Evolutionary conservation across 108 stramenopile genomes (phyloP), one percentile per base, ranked within the genome.

Genomic region (Cyclotella atomus): DNA sequence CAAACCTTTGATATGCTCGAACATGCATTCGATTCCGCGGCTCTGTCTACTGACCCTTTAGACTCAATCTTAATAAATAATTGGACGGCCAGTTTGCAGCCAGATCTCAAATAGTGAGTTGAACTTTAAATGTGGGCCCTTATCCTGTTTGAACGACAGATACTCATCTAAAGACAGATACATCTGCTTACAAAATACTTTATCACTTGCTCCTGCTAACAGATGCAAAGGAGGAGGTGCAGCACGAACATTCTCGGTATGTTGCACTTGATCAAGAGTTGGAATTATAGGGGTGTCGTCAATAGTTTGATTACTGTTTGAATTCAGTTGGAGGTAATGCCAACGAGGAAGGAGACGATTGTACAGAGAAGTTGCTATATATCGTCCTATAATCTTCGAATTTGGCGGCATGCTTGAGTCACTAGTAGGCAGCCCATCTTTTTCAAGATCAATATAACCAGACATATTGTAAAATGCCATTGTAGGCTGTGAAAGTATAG

Each of bases 271-370:
- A 20, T 28, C 64, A 34, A 41, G 65, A 33, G 47, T 59, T 60
- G 52, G 59, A 12, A 7, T 47, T 54, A 27, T 43, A 14, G 2
- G 5, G 0, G 21, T 27, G 41, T 53, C 30, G 25, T 14, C 34
- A 41, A 29, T 61, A 17, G 27, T 68, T 46, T 23, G 20, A 3
- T 24, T 71, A 19, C 29, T 65, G 55, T 35, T 54, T 70, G 29
- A 69, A 63, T 65, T 55, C 29, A 27, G 52, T 64, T 20, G 77
- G 15, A 33, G 59, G 45, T 27, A 87, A 62, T 91, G 86, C 91
- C 91, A 95, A 8, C 94, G 82, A 15, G 94, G 94, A 43, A 95
- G 68, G 41, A 95, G 76, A 5, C 94, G 84, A 61, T 95, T 85
- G 65, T 83, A 91, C 6, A 95, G 77, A 25, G 91, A 92, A 9